Evolutionary conservation across 2,329 filamentous ascomycete genomes (phyloP).

Genomic region (Magnaporthiopsis rhizophila): DNA sequence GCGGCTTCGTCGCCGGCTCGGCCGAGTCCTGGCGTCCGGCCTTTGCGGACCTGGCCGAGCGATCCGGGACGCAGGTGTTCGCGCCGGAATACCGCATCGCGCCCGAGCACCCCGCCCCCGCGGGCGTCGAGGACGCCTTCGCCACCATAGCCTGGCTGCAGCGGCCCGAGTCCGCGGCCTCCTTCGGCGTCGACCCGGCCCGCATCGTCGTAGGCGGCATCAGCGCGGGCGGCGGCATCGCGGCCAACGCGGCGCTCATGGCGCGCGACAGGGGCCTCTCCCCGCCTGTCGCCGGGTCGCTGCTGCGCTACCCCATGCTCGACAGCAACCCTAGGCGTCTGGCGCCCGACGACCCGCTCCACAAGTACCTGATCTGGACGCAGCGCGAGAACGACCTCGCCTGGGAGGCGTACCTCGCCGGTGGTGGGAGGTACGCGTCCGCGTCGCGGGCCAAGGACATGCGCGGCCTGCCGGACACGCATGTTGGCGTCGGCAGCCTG

Average conservation of each 20-base stretch:
- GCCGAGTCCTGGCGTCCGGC: constrained; percentile 11
- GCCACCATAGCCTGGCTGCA: constrained; percentile 26
- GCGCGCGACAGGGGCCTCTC: constrained; percentile 21
- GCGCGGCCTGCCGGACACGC: constrained; percentile 25
- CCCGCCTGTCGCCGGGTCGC: constrained; percentile 23
- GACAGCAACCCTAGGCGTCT: constrained; percentile 25
- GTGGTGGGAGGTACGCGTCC: constrained; percentile 13
- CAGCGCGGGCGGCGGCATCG: constrained; percentile 21
- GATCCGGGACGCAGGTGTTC: constrained; percentile 15
- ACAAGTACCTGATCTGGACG: constrained; percentile 16
- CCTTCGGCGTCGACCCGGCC: constrained; percentile 16
- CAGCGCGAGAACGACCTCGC: constrained; percentile 14
- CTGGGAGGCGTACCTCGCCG: constrained; percentile 20
- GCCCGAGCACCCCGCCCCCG: constrained; percentile 38
- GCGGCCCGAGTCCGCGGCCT: constrained; percentile 10
- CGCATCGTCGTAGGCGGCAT: constrained; percentile 19
- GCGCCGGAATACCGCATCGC: constrained; percentile 41
- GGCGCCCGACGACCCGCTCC: constrained; percentile 10
- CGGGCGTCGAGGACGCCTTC: constrained; percentile 31
- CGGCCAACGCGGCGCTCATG: constrained; percentile 29
- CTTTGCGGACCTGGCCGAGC: constrained; percentile 13
- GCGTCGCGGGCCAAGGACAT: constrained; percentile 17
- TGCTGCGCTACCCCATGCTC: constrained; percentile 29
- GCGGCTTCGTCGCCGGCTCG: constrained; percentile 18
- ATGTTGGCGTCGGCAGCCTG: constrained; percentile 29